Percentiles rank a stretch among this genome's conserved stretches.
phyloP scores from a whole-genome alignment of 164 flowering plant species.

The Piper betle region DNA sequence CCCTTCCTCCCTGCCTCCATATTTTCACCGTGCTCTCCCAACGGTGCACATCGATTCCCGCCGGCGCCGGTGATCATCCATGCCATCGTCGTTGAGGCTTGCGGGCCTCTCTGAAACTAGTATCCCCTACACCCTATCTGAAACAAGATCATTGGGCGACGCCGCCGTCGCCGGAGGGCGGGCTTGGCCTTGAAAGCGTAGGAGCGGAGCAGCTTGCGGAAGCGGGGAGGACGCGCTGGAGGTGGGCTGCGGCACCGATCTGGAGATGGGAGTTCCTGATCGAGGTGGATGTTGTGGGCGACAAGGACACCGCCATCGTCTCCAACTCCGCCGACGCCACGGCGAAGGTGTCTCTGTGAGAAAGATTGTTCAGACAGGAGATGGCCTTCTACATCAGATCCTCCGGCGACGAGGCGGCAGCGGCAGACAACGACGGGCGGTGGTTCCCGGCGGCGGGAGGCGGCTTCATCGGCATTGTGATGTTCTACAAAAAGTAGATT shows the following conservation, averaged over 20 bases:
- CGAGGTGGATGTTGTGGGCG: slow-evolving; percentile 42
- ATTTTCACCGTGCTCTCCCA: too few species aligned
- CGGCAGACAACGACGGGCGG: background rate
- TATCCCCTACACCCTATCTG: too few species aligned
- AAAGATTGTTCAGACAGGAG: slow-evolving; percentile 54
- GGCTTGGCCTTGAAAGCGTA: slow-evolving; percentile 68
- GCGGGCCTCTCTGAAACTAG: too few species aligned
- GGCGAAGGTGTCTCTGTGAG: slow-evolving; percentile 72
- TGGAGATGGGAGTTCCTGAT: slow-evolving; percentile 62
- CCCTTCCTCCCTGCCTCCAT: too few species aligned
- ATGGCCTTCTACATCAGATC: slow-evolving; percentile 50
- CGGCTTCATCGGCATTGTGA: background rate
- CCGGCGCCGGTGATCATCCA: too few species aligned
- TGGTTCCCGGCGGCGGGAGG: background rate
- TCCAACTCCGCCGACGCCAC: slow-evolving; percentile 68
- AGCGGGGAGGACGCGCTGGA: slow-evolving; percentile 39
- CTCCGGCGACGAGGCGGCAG: slow-evolving; percentile 15
- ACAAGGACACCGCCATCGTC: slow-evolving; percentile 37
- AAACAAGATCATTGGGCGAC: slow-evolving; percentile 15
- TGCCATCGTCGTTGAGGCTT: too few species aligned
- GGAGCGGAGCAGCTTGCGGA: slow-evolving; percentile 51
- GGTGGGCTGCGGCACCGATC: slow-evolving; percentile 35
- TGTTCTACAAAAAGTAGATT: too few species aligned
- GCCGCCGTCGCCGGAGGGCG: slow-evolving; percentile 49
- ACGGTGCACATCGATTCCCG: too few species aligned